A percentile compares a stretch with the other conserved stretches of the same genome.
Evolutionary conservation across 2,329 filamentous ascomycete species (phyloP).

Genomic region (Fusarium luffae): DNA sequence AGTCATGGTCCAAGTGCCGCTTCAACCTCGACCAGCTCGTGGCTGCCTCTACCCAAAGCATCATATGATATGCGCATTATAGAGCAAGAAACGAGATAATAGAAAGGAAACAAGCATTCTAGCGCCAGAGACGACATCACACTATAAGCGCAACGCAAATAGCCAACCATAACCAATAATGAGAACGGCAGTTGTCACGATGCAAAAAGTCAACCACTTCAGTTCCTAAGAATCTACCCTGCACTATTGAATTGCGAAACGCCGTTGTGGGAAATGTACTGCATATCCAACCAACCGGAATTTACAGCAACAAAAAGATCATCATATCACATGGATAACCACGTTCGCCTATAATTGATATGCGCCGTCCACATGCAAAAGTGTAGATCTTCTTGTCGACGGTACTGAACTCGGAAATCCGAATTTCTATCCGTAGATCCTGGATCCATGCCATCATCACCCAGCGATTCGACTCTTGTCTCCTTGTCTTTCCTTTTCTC

Average conservation of each 20-base stretch:
- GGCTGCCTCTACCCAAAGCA: not conserved
- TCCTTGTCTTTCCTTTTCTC: not conserved
- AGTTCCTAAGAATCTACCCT: constrained; percentile 10
- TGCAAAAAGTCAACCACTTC: not conserved
- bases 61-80: not conserved
- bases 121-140: not conserved
- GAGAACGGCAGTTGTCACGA: not conserved
- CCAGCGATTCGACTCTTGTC: not conserved
- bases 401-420: not conserved
- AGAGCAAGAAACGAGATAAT: not conserved
- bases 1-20: constrained; percentile 1
- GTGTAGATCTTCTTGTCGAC: constrained; percentile 11
- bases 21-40: not conserved
- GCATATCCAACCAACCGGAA: constrained; percentile 1
- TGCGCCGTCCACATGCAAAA: constrained; percentile 9
- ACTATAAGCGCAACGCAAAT: not conserved
- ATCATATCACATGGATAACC: not conserved
- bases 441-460: constrained; percentile 7
- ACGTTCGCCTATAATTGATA: constrained; percentile 1
- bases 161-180: not conserved
- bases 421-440: not conserved
- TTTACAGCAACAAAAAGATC: not conserved
- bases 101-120: not conserved
- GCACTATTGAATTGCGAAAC: constrained; percentile 4
- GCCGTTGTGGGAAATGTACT: not conserved